Evolutionary conservation across 2,329 filamentous ascomycete genomes (phyloP), one percentile per base, ranked within the genome.

Genomic region (Microdochium paspali): DNA sequence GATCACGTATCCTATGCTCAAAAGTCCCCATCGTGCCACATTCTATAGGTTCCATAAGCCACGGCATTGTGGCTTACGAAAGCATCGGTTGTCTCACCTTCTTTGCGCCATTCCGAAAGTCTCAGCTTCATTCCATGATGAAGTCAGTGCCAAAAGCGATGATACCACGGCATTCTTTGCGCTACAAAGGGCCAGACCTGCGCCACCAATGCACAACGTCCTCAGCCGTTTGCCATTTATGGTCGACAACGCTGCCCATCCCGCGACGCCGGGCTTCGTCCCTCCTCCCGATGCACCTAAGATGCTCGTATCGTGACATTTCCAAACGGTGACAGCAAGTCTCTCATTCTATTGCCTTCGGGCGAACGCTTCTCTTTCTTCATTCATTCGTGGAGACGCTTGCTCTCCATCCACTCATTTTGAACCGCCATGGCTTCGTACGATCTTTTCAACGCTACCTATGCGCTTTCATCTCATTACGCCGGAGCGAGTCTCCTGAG

Each of bases 401-500:
- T 28, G 26, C 26, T 28, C 26, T 28, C 26, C 26, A 7, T 28
- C 10, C 35, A 40, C 10, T 21, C 35, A 7, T 7, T 40, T 12
- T 10, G 18, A 18, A 9, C 15, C 35, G 35, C 6, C 18, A 18
- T 21, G 35, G 13, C 35, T 21, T 40, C 18, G 20, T 20, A 20
- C 35, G 23, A 10, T 40, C 35, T 40, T 40, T 40, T 21, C 31
- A 40, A 18, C 18, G 35, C 18, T 40, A 21, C 55, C 44, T 63
- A 63, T 50, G 57, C 60, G 32, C 58, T 63, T 52, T 49, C 57
- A 13, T 55, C 55, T 10, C 61, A 64, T 50, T 61, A 57, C 49
- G 58, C 56, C 15, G 61, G 61, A 44, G 56, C 60, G 50, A 57
- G 54, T 46, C 55, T 64, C 20, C 58, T 64, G 24, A 53, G 61